A percentile compares a stretch with the other conserved stretches of the same genome.
phyloP scores from a whole-genome alignment of 23 red algal species.

The Cyanidioschyzon merolae region DNA sequence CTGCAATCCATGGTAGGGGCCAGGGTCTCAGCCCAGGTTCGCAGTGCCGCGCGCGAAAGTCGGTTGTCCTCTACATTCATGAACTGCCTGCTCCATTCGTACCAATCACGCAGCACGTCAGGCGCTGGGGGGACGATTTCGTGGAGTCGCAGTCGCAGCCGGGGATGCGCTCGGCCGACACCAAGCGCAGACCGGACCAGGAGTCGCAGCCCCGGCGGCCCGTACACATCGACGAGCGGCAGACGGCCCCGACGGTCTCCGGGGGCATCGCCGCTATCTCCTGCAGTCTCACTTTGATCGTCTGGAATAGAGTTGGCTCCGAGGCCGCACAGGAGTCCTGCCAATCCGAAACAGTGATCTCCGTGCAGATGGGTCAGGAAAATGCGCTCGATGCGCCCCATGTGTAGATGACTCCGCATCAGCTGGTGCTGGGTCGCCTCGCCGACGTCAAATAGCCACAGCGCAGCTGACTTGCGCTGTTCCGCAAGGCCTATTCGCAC shows the following conservation, averaged over 20 bases:
- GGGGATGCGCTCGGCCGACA: conserved; percentile 30
- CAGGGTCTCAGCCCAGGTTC: background rate
- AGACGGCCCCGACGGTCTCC: conserved; percentile 11
- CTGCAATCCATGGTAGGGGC: background rate
- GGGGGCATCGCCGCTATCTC: conserved; percentile 16
- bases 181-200: conserved; percentile 58
- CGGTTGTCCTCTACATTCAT: background rate
- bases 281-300: background rate
- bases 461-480: background rate
- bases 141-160: conserved; percentile 37
- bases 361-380: conserved; percentile 95
- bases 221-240: conserved; percentile 62
- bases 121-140: conserved; percentile 43
- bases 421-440: conserved; percentile 13
- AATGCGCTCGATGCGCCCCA: conserved; percentile 23
- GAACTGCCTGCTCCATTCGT: background rate
- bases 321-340: conserved; percentile 30
- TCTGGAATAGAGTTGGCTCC: background rate
- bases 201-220: conserved; percentile 64
- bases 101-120: background rate
- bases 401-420: background rate
- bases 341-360: conserved; percentile 80
- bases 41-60: background rate
- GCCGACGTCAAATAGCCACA: conserved; percentile 13
- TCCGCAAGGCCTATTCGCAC: background rate